These are phyloP conservation scores for Myriosclerotinia duriaeana DNA, from an alignment of 2,329 filamentous ascomycete genomes.

Conservation along the genomic window DNA sequence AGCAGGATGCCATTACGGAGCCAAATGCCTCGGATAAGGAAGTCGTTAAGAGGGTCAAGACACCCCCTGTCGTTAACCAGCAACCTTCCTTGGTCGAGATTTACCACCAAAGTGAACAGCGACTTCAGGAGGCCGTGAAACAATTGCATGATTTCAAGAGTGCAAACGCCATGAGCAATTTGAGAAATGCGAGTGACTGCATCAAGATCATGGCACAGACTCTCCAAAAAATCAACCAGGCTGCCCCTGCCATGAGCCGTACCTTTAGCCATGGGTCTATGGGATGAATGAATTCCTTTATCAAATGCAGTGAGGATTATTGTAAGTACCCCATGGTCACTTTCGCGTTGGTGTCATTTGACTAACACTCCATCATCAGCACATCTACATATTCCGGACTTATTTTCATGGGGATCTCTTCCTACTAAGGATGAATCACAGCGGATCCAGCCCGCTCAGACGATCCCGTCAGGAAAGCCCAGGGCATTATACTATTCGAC, in stretches of 20 bases:
- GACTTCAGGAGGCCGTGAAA: slow-evolving; percentile 34
- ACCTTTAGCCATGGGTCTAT: slow-evolving; percentile 29
- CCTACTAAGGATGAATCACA: neutral
- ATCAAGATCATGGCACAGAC: slow-evolving; percentile 39
- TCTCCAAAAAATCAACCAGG: slow-evolving; percentile 33
- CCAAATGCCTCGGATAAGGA: slow-evolving; percentile 32
- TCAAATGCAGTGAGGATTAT: slow-evolving; percentile 20
- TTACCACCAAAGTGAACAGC: slow-evolving; percentile 36
- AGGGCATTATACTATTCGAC: slow-evolving; percentile 12
- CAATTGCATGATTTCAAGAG: slow-evolving; percentile 37
- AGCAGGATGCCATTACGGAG: slow-evolving; percentile 35
- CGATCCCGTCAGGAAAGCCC: slow-evolving; percentile 5
- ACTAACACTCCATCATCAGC: slow-evolving; percentile 7
- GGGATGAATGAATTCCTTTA: slow-evolving; percentile 32
- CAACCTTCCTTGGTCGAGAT: slow-evolving; percentile 37
- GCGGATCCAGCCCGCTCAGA: slow-evolving; percentile 22
- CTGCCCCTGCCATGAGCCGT: slow-evolving; percentile 28
- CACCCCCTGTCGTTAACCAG: slow-evolving; percentile 33
- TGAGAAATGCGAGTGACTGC: slow-evolving; percentile 35
- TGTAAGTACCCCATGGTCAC: slow-evolving; percentile 26
- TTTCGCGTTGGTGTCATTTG: too few species aligned
- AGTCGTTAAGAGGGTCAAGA: slow-evolving; percentile 33
- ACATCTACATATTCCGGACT: slow-evolving; percentile 1
- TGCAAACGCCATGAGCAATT: slow-evolving; percentile 32
- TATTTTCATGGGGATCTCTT: neutral